phyloP scores from a whole-genome alignment of 176 grass and related monocot genomes.

The Paspalum vaginatum region DNA sequence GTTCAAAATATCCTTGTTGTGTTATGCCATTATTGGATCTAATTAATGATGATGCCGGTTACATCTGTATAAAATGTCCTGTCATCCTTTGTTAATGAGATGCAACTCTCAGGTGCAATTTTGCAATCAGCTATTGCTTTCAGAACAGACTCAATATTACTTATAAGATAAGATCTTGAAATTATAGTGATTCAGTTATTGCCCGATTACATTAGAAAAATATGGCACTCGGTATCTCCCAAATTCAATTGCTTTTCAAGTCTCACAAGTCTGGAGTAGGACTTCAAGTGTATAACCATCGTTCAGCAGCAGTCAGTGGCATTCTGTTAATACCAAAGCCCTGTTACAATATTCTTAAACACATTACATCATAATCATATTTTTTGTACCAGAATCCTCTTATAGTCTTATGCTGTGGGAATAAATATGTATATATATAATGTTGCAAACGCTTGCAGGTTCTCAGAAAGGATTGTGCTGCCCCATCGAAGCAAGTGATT shows the following conservation, averaged over 20 bases:
- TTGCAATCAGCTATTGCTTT: neutral
- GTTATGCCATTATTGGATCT: neutral
- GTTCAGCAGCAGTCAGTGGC: neutral
- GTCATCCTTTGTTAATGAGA: neutral
- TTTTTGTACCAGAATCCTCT: neutral
- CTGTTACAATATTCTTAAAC: neutral
- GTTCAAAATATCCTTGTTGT: neutral
- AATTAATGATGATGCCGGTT: neutral
- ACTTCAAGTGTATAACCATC: neutral
- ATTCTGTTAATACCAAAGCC: neutral
- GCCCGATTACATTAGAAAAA: neutral
- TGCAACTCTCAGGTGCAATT: neutral
- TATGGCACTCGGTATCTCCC: neutral
- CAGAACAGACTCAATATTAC: neutral
- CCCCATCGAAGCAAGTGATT: slow-evolving; percentile 17
- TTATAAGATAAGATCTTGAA: neutral
- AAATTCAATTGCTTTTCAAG: neutral
- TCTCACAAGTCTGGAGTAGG: neutral
- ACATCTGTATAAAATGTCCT: too few relatives aligned
- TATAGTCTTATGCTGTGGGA: neutral
- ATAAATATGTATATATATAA: too few relatives aligned
- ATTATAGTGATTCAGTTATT: neutral
- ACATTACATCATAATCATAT: neutral
- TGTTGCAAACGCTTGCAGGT: slow-evolving; percentile 37
- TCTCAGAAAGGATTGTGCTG: slow-evolving; percentile 19